Evolutionary conservation across 345 rosid genomes (phyloP), one percentile per base, ranked within the genome.

Genomic region (Mallotus nudiflorus): DNA sequence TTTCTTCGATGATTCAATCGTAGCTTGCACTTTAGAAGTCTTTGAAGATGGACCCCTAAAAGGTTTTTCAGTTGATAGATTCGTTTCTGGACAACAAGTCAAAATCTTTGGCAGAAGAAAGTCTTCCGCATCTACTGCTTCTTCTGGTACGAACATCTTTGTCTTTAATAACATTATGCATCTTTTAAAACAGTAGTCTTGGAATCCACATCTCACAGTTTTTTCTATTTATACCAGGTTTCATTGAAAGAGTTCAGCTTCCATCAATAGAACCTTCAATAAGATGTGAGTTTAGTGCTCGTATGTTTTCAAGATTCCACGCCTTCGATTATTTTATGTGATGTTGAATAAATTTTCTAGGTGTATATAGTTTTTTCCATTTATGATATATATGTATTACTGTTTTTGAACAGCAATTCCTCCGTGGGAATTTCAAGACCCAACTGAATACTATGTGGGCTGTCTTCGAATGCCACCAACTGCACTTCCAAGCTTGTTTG

Each of bases 21-120:
- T 92, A 22, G 92, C 93, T 70, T 90, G 91, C 80, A 79, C 89
- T 66, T 80, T 95, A 89, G 99, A 95, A 82, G 77, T 94, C 24
- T 88, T 92, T 27, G 94, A 89, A 73, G 97, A 87, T 69, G 98
- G 96, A 14, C 81, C 84, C 64, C 75, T 87, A 18, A 86, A 79
- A 76, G 99, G 99, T 12, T 90, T 92, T 68, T 92, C 99, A 19
- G 90, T 95, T 56, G 99, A 95, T 78, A 88, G 85, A 74, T 92
- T 95, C 74, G 71, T 85, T 24, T 77, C 83, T 40, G 99, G 98
- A 16, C 96, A 95, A 67, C 98, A 92, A 72, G 80, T 95, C 69
- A 95, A 89, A 81, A 94, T 95, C 62, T 86, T 95, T 72, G 99
- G 99, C 70, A 83, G 99, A 62, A 76, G 89, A 78, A 92, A 82